Evolutionary conservation across 1,284 basidiomycete genomes (phyloP), one percentile per base, ranked within the genome.

Genomic region (Phenoliferia sp.): DNA sequence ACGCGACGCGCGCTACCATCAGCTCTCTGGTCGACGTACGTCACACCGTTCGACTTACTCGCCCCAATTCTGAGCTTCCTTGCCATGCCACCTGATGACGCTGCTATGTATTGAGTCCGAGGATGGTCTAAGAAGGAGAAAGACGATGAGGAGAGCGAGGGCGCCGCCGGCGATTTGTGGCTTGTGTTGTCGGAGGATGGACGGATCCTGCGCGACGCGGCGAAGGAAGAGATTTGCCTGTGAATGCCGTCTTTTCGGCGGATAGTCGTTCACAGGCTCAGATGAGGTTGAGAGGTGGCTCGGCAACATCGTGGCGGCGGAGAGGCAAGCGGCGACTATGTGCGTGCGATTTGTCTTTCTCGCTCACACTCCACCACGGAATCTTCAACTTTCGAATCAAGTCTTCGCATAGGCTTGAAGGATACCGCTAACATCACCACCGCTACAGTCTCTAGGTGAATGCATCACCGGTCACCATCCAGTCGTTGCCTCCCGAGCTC

Each of bases 21-120:
- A n/a, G n/a, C n/a, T n/a, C n/a, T n/a, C n/a, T 33, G 63, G 55
- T 69, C 62, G 28, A 57, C 32, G 10, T 54, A 28, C 7, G 10
- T 54, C 10, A 26, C 10, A n/a, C 29, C 50, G n/a, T 54, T 19
- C 15, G 15, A 54, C 50, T 9, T 28, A 54, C 50, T 57, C 55
- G 17, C 16, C 55, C 55, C 55, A 57, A n/a, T 57, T 57, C 16
- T 28, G 15, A 15, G 55, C 28, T 32, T 15, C 55, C 55, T 28
- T 28, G 2, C 34, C 33, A 28, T n/a, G 36, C 10, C 34, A 59
- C 4, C 58, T 31, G 10, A 17, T 15, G 7, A 34, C 31, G 33
- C 12, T 33, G 10, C 31, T 3, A 22, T 17, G 31, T 5, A 6
- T 19, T 10, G 12, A 33, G 32, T 17, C 17, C 19, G 6, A 58